Evolutionary conservation across 352 stramenopile species (phyloP).

Genomic region (Pythium phragmitis): DNA sequence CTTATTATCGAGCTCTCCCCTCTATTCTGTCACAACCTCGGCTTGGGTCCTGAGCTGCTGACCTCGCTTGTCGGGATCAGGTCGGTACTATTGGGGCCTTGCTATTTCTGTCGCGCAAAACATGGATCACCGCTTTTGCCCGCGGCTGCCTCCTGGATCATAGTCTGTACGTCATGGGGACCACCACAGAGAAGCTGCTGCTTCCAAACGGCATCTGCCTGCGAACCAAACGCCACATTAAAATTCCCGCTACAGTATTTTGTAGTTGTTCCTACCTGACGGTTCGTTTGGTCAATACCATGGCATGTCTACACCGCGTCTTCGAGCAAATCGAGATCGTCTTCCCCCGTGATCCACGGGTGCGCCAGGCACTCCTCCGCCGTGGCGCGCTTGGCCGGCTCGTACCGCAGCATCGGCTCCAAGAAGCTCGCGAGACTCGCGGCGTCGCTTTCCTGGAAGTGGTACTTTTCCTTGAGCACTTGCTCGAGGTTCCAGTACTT

Average conservation of each 20-base stretch:
- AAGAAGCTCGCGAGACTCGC: conserved; percentile 93
- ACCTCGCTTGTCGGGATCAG: neutral
- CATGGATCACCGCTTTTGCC: conserved; percentile 1
- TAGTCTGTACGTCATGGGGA: too few relatives aligned
- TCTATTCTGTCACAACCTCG: neutral
- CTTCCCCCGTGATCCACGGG: conserved; percentile 84
- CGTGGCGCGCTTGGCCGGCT: conserved; percentile 86
- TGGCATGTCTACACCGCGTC: conserved; percentile 10
- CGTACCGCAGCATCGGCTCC: conserved; percentile 91
- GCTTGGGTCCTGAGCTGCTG: too few relatives aligned
- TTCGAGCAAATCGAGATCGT: conserved; percentile 19
- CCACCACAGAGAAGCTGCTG: too few relatives aligned
- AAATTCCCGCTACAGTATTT: neutral
- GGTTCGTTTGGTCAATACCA: neutral
- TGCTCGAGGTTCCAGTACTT: conserved; percentile 98
- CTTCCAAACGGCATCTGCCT: neutral
- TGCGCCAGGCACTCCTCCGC: conserved; percentile 93
- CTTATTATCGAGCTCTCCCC: neutral
- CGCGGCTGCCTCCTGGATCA: too few relatives aligned
- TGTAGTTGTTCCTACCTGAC: neutral
- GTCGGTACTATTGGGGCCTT: neutral
- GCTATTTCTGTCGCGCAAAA: conserved; percentile 11
- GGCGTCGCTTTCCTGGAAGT: conserved; percentile 88
- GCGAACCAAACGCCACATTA: neutral
- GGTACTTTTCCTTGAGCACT: conserved; percentile 97